A percentile compares a stretch with the other conserved stretches of the same genome.
Evolutionary conservation across 1,284 basidiomycete species (phyloP).

Genomic region (Marasmius tenuissimus): DNA sequence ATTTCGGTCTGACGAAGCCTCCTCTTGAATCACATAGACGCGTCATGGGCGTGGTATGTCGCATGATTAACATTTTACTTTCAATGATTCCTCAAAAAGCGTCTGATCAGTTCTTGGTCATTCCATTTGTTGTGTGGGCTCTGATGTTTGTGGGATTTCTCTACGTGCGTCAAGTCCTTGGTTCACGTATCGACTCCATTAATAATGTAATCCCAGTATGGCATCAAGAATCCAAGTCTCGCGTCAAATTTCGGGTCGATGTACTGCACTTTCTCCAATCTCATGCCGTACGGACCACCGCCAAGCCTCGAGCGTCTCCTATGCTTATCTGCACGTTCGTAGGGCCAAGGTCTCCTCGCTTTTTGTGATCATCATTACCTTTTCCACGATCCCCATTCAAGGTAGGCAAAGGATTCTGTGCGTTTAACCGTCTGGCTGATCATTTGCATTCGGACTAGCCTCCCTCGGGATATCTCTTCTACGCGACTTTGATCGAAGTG

Average conservation of each 20-base stretch:
- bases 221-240: slow-evolving; percentile 1
- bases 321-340: neutral
- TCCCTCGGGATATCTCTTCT: slow-evolving; percentile 18
- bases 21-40: slow-evolving; percentile 14
- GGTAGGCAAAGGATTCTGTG: neutral
- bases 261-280: slow-evolving; percentile 12
- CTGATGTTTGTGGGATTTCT: slow-evolving; percentile 11
- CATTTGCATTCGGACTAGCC: slow-evolving; percentile 2
- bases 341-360: slow-evolving; percentile 16
- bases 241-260: slow-evolving; percentile 8
- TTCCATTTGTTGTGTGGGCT: slow-evolving; percentile 10
- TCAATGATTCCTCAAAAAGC: neutral
- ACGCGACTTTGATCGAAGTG: slow-evolving; percentile 14
- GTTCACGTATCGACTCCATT: neutral
- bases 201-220: slow-evolving; percentile 2
- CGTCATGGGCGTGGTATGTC: slow-evolving; percentile 8
- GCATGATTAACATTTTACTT: neutral
- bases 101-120: slow-evolving; percentile 6
- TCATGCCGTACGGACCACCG: slow-evolving; percentile 10
- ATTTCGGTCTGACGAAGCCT: slow-evolving; percentile 13
- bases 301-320: neutral
- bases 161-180: slow-evolving; percentile 3
- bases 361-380: slow-evolving; percentile 15
- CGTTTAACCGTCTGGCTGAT: neutral
- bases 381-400: slow-evolving; percentile 15